Conservation (phyloP, 768 basidiomycete genomes). For the Gymnopilus junonius region DNA sequence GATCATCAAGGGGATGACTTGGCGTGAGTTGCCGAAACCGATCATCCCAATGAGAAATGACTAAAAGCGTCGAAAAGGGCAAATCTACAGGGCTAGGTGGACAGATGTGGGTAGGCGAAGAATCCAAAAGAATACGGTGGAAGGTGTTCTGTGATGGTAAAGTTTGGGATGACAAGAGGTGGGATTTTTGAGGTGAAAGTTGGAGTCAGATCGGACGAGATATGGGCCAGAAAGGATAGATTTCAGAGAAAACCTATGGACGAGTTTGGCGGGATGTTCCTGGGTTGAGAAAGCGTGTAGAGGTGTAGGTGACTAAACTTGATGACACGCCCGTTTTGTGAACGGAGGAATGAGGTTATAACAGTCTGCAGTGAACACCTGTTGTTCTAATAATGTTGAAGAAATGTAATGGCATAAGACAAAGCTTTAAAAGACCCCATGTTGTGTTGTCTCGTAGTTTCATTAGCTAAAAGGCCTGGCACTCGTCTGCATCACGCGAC, state of each 20-base stretch:
- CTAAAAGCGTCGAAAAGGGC: not conserved
- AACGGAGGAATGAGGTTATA: not conserved
- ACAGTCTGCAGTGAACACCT: not conserved
- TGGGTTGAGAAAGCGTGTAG: not conserved
- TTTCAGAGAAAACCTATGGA: not conserved
- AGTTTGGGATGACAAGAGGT: not conserved
- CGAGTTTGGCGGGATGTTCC: not conserved
- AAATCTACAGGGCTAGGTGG: not conserved
- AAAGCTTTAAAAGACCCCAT: not conserved
- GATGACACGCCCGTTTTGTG: not conserved
- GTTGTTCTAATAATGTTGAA: not conserved
- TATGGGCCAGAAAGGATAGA: not conserved
- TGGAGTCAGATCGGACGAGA: conserved; percentile 6
- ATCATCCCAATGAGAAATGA: not conserved
- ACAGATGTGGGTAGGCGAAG: conserved; percentile 5
- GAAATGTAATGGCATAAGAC: not conserved
- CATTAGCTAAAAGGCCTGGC: not conserved
- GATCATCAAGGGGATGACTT: conserved; percentile 3
- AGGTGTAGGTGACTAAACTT: not conserved
- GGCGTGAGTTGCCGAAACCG: conserved; percentile 4
- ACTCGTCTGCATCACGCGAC: too few species aligned
- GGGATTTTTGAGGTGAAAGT: not conserved
- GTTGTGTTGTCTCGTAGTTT: not conserved
- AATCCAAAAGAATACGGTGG: not conserved
- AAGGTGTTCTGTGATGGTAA: not conserved